Evolutionary conservation across 441 rosid genomes (phyloP).

Genomic region (Rhodomyrtus psidioides): DNA sequence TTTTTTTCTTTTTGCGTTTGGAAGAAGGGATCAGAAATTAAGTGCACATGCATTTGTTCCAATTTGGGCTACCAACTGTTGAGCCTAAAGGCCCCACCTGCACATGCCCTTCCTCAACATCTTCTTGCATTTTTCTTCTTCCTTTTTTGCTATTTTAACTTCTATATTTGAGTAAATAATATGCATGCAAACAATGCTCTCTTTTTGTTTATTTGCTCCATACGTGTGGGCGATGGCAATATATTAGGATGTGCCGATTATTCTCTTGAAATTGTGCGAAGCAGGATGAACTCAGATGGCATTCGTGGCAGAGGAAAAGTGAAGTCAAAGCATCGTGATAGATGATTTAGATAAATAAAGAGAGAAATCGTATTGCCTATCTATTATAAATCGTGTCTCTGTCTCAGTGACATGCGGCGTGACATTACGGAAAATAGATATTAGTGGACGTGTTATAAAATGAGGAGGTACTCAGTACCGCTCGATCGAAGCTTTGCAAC

Average conservation of each 20-base stretch:
- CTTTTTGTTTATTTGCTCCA: neutral
- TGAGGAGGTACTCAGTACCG: neutral
- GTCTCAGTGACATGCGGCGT: rapidly evolving
- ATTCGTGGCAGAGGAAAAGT: neutral
- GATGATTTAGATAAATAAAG: neutral
- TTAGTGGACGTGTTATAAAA: neutral
- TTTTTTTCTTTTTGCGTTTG: neutral
- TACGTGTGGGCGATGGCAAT: conserved; percentile 1
- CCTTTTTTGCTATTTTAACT: neutral
- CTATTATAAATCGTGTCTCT: neutral
- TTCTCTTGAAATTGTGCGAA: conserved; percentile 1
- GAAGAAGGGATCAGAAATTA: conserved; percentile 6
- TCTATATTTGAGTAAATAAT: neutral
- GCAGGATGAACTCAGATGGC: neutral
- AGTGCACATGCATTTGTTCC: conserved; percentile 68
- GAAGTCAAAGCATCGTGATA: neutral
- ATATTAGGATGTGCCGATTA: neutral
- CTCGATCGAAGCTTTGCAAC: neutral
- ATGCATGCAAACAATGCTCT: neutral
- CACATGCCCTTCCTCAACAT: conserved; percentile 38
- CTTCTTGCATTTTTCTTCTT: neutral
- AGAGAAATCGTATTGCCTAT: neutral
- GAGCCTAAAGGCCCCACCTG: conserved; percentile 25
- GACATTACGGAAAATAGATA: neutral
- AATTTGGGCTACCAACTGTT: conserved; percentile 30